Evolutionary conservation across 148 eudicot genomes (phyloP).

Genomic region (Bassia scoparia): DNA sequence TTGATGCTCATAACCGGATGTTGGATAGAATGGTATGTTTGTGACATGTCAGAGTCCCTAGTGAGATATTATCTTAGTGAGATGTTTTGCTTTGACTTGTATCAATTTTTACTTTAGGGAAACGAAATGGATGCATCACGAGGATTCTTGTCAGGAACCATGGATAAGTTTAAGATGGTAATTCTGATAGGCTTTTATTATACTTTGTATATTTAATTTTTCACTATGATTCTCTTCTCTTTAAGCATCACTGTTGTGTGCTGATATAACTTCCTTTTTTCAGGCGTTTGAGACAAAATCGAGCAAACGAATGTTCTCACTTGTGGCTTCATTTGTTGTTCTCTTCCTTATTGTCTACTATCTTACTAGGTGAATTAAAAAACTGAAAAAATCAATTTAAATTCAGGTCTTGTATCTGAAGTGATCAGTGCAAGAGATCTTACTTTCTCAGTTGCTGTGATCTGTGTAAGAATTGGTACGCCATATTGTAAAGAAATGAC

Average conservation of each 20-base stretch:
- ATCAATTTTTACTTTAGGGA: slow-evolving; percentile 43
- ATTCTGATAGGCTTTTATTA: background rate
- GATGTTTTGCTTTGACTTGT: slow-evolving; percentile 1
- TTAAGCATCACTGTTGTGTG: background rate
- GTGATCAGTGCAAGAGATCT: background rate
- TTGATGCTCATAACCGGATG: slow-evolving; percentile 81
- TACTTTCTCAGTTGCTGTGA: slow-evolving; percentile 3
- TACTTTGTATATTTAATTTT: background rate
- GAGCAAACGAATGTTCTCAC: slow-evolving; percentile 74
- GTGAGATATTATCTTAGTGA: background rate
- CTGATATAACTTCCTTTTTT: background rate
- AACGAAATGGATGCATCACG: slow-evolving; percentile 90
- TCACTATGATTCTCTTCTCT: background rate
- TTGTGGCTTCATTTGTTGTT: slow-evolving; percentile 78
- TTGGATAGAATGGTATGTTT: slow-evolving; percentile 75
- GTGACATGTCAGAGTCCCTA: slow-evolving; percentile 9
- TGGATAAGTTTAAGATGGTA: slow-evolving; percentile 95
- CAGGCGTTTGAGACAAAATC: slow-evolving; percentile 93
- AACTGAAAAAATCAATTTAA: background rate
- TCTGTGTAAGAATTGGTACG: slow-evolving; percentile 11
- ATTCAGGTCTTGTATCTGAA: slow-evolving; percentile 16
- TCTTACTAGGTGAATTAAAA: slow-evolving; percentile 60
- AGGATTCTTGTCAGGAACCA: slow-evolving; percentile 85
- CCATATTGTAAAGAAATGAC: slow-evolving; percentile 23
- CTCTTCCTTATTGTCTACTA: slow-evolving; percentile 70